Evolutionary conservation across 768 basidiomycete genomes (phyloP).

Genomic region (Suillus luteus): DNA sequence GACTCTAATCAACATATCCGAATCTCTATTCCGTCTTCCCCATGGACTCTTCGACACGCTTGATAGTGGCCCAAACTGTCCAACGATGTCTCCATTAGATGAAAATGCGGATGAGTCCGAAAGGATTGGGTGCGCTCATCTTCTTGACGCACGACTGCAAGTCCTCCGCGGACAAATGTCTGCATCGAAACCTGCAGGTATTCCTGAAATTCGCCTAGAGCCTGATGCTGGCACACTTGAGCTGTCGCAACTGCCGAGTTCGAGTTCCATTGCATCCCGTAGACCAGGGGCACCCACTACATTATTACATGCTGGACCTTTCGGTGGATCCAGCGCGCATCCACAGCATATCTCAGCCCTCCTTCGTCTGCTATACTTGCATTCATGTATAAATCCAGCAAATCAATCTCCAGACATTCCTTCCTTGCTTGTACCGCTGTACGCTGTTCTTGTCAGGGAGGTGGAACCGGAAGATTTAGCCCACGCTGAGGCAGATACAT

Average conservation of each 20-base stretch:
- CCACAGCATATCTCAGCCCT: slow-evolving; percentile 63
- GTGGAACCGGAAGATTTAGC: slow-evolving; percentile 58
- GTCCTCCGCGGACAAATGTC: slow-evolving; percentile 40
- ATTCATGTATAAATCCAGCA: slow-evolving; percentile 70
- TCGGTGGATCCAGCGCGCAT: slow-evolving; percentile 50
- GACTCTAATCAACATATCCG: slow-evolving; percentile 49
- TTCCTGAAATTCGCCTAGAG: slow-evolving; percentile 46
- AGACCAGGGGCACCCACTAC: slow-evolving; percentile 40
- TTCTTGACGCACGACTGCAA: slow-evolving; percentile 56
- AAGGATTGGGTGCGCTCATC: slow-evolving; percentile 49
- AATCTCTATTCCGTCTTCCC: slow-evolving; percentile 60
- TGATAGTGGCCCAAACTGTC: slow-evolving; percentile 45
- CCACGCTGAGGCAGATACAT: slow-evolving; percentile 78
- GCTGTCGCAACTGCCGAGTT: slow-evolving; percentile 34
- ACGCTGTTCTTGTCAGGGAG: slow-evolving; percentile 62
- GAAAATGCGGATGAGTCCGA: slow-evolving; percentile 46
- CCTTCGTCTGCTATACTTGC: slow-evolving; percentile 70
- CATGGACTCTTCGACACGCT: slow-evolving; percentile 49
- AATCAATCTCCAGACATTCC: slow-evolving; percentile 68
- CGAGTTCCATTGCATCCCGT: slow-evolving; percentile 32
- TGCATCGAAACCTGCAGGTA: slow-evolving; percentile 25
- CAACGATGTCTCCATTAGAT: slow-evolving; percentile 51
- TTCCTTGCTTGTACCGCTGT: slow-evolving; percentile 69
- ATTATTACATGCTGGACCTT: slow-evolving; percentile 48
- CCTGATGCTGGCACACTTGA: slow-evolving; percentile 22